phyloP scores from a whole-genome alignment of 2,329 filamentous ascomycete species.

The Penicillium brasilianum region DNA sequence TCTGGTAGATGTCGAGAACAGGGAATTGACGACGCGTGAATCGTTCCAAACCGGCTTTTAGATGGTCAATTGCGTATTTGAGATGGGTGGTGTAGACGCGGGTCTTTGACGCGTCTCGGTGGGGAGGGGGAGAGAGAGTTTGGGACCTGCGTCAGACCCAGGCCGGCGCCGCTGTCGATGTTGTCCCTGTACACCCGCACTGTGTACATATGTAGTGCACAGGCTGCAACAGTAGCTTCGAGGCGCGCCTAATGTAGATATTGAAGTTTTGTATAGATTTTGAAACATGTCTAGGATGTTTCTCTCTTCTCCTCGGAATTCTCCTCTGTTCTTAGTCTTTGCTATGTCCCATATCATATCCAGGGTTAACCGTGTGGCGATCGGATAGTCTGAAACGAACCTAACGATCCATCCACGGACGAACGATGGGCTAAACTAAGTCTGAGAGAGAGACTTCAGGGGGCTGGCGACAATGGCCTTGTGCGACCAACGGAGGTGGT shows the following conservation, averaged over 20 bases:
- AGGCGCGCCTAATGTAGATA: background rate
- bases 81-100: conserved; percentile 12
- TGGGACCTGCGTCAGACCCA: background rate
- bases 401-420: background rate
- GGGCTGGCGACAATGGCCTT: background rate
- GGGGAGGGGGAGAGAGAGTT: conserved; percentile 1
- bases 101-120: background rate
- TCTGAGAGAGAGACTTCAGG: background rate
- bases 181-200: background rate
- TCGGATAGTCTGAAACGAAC: background rate
- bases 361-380: background rate
- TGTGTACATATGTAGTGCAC: background rate
- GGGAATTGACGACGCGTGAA: background rate
- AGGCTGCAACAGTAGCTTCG: background rate
- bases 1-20: background rate
- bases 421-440: background rate
- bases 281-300: background rate
- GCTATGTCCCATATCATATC: background rate
- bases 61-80: background rate
- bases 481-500: background rate
- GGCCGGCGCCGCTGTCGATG: background rate
- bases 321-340: background rate
- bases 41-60: background rate
- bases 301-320: background rate
- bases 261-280: no score